Conservation (phyloP, 768 basidiomycete species). For the Pseudohyphozyma bogoriensis region DNA sequence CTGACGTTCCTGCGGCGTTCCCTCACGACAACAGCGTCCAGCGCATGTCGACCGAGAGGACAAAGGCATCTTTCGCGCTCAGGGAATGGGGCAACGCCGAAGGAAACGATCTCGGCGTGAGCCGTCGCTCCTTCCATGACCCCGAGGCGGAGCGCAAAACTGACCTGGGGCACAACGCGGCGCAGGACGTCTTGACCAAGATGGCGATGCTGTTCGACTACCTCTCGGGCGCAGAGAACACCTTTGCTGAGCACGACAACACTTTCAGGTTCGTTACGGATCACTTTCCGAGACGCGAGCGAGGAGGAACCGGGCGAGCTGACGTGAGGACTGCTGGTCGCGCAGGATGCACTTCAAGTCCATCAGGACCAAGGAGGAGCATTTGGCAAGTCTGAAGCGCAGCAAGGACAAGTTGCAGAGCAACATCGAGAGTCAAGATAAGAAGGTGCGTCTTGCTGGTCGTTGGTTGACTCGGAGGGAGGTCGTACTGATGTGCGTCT, state of each 20-base stretch:
- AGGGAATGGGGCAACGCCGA: slow-evolving; percentile 38
- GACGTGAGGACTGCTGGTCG: slow-evolving; percentile 1
- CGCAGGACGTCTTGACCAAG: slow-evolving; percentile 38
- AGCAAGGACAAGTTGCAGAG: slow-evolving; percentile 36
- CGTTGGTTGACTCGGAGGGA: background rate
- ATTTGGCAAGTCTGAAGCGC: slow-evolving; percentile 36
- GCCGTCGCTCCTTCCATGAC: background rate
- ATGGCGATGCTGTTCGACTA: slow-evolving; percentile 38
- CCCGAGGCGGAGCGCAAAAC: background rate
- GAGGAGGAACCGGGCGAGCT: slow-evolving; percentile 21
- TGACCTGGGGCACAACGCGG: background rate
- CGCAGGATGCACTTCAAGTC: slow-evolving; percentile 37
- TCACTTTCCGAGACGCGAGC: too few relatives aligned
- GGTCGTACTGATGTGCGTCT: background rate
- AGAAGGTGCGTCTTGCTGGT: slow-evolving; percentile 36
- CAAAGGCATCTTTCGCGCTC: slow-evolving; percentile 35
- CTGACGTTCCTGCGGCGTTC: too few relatives aligned
- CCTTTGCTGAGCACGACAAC: slow-evolving; percentile 26
- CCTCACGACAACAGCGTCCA: background rate
- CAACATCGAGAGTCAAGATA: slow-evolving; percentile 41
- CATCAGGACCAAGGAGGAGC: slow-evolving; percentile 41
- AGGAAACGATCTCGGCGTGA: slow-evolving; percentile 39
- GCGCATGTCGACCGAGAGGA: slow-evolving; percentile 24
- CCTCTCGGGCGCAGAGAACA: slow-evolving; percentile 30
- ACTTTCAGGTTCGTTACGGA: slow-evolving; percentile 25